A percentile compares a stretch with the other conserved stretches of the same genome.
These are phyloP conservation scores for Candida khao-thaluensis DNA, from an alignment of 805 yeast genomes.

Conservation along the genomic window DNA sequence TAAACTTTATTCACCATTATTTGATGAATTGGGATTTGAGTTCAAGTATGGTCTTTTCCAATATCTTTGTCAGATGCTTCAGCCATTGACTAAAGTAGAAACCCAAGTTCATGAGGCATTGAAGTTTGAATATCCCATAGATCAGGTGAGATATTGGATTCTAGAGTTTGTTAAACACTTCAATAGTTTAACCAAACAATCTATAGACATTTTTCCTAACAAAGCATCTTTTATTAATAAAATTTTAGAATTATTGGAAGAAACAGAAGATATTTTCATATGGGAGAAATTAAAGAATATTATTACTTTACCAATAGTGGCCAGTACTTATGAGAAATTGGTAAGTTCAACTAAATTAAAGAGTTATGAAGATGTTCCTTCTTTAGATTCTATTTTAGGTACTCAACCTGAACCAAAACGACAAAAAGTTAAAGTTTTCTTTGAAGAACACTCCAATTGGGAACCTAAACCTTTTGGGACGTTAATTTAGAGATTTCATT, in stretches of 20 bases:
- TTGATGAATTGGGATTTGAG: conserved; percentile 26
- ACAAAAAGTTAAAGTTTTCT: conserved; percentile 4
- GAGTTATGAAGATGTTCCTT: conserved; percentile 11
- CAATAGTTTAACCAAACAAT: conserved; percentile 1
- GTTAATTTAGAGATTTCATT: conserved; percentile 6
- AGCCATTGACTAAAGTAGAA: conserved; percentile 3
- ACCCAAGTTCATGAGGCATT: neutral
- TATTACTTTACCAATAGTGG: neutral
- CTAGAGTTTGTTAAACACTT: conserved; percentile 3
- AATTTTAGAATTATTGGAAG: neutral
- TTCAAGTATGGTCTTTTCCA: conserved; percentile 12
- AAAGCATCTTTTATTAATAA: neutral
- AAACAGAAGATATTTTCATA: neutral
- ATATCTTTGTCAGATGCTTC: neutral
- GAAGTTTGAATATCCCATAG: neutral
- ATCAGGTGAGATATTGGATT: conserved; percentile 7
- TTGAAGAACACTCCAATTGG: conserved; percentile 13
- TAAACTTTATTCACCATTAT: conserved; percentile 30
- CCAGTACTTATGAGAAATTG: neutral
- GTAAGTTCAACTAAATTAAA: conserved; percentile 1
- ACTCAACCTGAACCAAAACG: neutral
- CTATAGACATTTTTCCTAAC: neutral
- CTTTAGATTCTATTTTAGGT: conserved; percentile 11
- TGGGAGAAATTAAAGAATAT: neutral
- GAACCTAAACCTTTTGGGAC: conserved; percentile 15